Evolutionary conservation across 495 filamentous ascomycete species (phyloP).

Genomic region (Neohortaea acidophila): DNA sequence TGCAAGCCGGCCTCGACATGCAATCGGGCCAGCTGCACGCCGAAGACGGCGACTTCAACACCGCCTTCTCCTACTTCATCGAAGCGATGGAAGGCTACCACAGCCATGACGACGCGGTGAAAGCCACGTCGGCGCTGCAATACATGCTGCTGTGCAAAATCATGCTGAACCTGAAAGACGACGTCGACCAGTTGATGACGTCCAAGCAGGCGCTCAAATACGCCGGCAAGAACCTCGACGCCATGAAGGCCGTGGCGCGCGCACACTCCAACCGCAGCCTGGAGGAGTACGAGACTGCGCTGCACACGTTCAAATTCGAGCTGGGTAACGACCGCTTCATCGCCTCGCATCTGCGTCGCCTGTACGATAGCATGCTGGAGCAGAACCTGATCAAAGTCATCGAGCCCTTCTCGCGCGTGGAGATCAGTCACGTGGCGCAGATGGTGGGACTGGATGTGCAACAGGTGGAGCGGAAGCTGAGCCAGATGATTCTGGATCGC

Average conservation of each 20-base stretch:
- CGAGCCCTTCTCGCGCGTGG: conserved; percentile 91
- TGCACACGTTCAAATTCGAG: conserved; percentile 77
- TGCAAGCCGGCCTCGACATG: conserved; percentile 96
- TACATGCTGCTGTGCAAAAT: conserved; percentile 99
- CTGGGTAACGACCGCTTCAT: conserved; percentile 88
- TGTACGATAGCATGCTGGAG: conserved; percentile 97
- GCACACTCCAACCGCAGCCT: conserved; percentile 87
- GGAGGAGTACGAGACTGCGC: conserved; percentile 89
- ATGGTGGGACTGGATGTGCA: conserved; percentile 91
- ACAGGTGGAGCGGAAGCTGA: conserved; percentile 94
- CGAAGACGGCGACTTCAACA: conserved; percentile 97
- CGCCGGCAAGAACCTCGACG: conserved; percentile 82
- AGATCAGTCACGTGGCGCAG: conserved; percentile 91
- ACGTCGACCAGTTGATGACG: conserved; percentile 81
- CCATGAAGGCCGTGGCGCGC: conserved; percentile 95
- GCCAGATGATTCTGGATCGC: conserved; percentile 98
- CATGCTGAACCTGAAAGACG: conserved; percentile 93
- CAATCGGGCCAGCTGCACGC: conserved; percentile 97
- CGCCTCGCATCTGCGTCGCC: conserved; percentile 76
- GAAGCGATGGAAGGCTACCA: conserved; percentile 96
- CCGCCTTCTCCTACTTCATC: conserved; percentile 96
- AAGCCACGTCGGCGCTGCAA: conserved; percentile 83
- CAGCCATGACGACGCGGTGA: conserved; percentile 68
- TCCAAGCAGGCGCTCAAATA: conserved; percentile 94
- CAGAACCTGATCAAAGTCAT: conserved; percentile 99